Base-by-base conservation (phyloP, 2,329 filamentous ascomycete genomes). In the Coniochaeta sp. region DNA sequence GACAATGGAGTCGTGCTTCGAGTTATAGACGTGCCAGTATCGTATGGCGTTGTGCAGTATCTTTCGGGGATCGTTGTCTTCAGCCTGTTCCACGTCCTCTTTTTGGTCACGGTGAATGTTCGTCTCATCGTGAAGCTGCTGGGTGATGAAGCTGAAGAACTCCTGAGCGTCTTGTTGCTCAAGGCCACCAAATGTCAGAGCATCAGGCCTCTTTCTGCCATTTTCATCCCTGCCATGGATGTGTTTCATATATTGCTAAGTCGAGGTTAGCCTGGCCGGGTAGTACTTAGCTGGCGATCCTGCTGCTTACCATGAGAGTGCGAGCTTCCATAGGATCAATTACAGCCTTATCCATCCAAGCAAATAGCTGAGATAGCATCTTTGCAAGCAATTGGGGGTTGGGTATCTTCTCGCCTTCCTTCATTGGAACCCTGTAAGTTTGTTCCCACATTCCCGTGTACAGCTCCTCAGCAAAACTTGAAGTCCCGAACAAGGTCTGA, bases 161-260 rank as follows among this genome's bases (percentile, higher is more conserved):
- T 98, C 95, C 65, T 93, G 89, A 1, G 92, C 89, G 69, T 99
- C 95, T 74, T 98, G 95, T 70, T 98, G 93, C 57, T 81, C 79
- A 2, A 3, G 1, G 44, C 90, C 88, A 16, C 88, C 90, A 77
- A 92, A 95, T 7, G 69, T 64, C 12, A 83, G 79, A 61, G 84
- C 84, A 64, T 60, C 63, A 50, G 59, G 62, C 58, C 68, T 69
- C 47, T 61, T 59, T 30, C 62, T 67, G 19, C 71, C 68, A 59
- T 69, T 62, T 26, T 57, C 59, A 22, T 64, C 69, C 57, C 72
- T 72, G 24, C 63, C 61, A 66, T 88, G 88, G 62, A 91, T 86
- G 59, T 85, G 82, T 62, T 82, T 75, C 62, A 84, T 82, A 62
- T 89, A 90, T 52, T 85, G 82, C 75, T 89, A 55, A 4, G 12